Evolutionary conservation across 2,329 filamentous ascomycete species (phyloP).

Genomic region (Neonectria coccinea): DNA sequence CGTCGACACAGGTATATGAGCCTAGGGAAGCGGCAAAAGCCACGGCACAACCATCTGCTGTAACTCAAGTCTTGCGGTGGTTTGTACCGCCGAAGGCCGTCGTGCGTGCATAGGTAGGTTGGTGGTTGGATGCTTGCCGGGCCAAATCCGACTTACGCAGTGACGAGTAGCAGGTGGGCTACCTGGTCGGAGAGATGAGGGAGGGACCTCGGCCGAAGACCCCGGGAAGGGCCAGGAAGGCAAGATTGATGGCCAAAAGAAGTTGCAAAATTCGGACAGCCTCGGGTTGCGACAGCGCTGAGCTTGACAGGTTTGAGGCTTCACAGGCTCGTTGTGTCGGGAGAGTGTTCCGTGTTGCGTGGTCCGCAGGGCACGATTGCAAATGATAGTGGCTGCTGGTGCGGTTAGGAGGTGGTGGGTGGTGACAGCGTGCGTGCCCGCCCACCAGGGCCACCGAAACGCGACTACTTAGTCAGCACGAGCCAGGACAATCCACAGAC

Average conservation of each 20-base stretch:
- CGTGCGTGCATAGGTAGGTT: slow-evolving; percentile 10
- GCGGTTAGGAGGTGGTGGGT: slow-evolving; percentile 31
- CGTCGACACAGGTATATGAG: slow-evolving; percentile 29
- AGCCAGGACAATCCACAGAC: not conserved
- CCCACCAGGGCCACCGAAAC: slow-evolving; percentile 21
- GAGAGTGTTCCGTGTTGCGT: slow-evolving; percentile 14
- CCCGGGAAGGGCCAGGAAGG: slow-evolving; percentile 22
- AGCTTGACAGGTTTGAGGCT: slow-evolving; percentile 11
- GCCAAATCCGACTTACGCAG: slow-evolving; percentile 44
- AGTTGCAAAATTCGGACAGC: slow-evolving; percentile 10
- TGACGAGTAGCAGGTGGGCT: slow-evolving; percentile 37
- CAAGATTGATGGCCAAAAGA: slow-evolving; percentile 19
- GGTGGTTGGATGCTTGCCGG: slow-evolving; percentile 22
- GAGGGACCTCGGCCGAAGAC: slow-evolving; percentile 29
- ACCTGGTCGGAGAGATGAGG: slow-evolving; percentile 35
- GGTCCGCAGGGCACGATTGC: slow-evolving; percentile 26
- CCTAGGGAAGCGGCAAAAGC: slow-evolving; percentile 29
- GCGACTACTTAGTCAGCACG: slow-evolving; percentile 24
- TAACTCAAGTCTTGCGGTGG: slow-evolving; percentile 22
- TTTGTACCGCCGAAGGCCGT: slow-evolving; percentile 3
- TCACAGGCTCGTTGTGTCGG: slow-evolving; percentile 10
- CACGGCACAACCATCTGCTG: slow-evolving; percentile 11
- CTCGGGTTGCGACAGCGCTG: slow-evolving; percentile 18
- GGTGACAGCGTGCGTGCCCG: not conserved
- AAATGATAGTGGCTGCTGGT: slow-evolving; percentile 31